These are phyloP conservation scores for Phytophthora constricta DNA, from an alignment of 352 stramenopile genomes.

Conservation along the genomic window DNA sequence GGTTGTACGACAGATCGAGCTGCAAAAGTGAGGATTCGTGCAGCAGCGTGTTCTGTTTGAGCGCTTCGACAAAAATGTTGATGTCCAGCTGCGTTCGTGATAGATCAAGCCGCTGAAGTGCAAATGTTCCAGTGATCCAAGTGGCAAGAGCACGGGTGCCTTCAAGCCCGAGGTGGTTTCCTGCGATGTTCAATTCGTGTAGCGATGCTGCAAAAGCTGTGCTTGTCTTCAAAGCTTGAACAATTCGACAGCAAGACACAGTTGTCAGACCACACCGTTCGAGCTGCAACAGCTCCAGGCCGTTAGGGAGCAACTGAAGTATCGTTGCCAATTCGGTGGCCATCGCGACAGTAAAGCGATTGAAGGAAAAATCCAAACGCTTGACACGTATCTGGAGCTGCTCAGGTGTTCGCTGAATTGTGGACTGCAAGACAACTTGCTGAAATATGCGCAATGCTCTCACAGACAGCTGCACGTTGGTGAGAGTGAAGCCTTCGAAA, in stretches of 20 bases:
- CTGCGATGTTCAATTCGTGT: slow-evolving; percentile 66
- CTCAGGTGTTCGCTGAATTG: slow-evolving; percentile 39
- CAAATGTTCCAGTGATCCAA: slow-evolving; percentile 67
- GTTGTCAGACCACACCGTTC: slow-evolving; percentile 54
- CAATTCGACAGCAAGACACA: slow-evolving; percentile 41
- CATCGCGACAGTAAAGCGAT: slow-evolving; percentile 62
- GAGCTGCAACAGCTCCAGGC: slow-evolving; percentile 64
- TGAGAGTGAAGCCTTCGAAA: slow-evolving; percentile 52
- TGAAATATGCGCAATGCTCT: slow-evolving; percentile 55
- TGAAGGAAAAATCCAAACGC: slow-evolving; percentile 72
- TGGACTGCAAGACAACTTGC: slow-evolving; percentile 61
- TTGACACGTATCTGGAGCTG: slow-evolving; percentile 40
- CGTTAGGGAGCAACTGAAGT: slow-evolving; percentile 51
- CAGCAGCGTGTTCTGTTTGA: slow-evolving; percentile 72
- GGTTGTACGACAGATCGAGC: slow-evolving; percentile 79
- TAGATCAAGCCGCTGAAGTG: slow-evolving; percentile 63
- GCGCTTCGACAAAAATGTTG: slow-evolving; percentile 57
- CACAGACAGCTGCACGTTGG: slow-evolving; percentile 52
- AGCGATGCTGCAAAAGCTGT: slow-evolving; percentile 54
- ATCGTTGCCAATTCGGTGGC: slow-evolving; percentile 52
- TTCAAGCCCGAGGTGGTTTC: slow-evolving; percentile 56
- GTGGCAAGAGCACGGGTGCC: slow-evolving; percentile 50
- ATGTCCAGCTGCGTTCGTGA: slow-evolving; percentile 65
- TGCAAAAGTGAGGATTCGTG: slow-evolving; percentile 64
- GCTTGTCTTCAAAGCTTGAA: slow-evolving; percentile 55